Evolutionary conservation across 2,329 filamentous ascomycete genomes (phyloP).

Genomic region (Geosmithia flava): DNA sequence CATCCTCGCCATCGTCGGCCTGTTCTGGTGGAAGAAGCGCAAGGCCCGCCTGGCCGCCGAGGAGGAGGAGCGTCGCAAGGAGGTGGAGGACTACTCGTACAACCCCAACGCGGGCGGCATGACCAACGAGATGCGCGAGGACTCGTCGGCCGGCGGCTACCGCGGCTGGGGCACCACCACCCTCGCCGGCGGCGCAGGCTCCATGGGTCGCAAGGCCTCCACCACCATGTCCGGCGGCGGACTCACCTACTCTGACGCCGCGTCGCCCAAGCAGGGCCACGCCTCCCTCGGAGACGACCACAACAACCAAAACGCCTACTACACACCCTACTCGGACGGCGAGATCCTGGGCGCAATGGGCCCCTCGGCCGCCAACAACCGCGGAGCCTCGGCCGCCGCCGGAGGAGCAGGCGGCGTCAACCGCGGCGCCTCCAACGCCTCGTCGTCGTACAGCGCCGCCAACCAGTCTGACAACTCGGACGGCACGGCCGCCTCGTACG

Average conservation of each 20-base stretch:
- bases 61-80: slow-evolving; percentile 80
- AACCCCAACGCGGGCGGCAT: slow-evolving; percentile 70
- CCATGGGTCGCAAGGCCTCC: slow-evolving; percentile 70
- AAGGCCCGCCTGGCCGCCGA: slow-evolving; percentile 76
- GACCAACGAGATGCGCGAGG: slow-evolving; percentile 63
- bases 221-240: slow-evolving; percentile 76
- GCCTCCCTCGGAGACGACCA: slow-evolving; percentile 58
- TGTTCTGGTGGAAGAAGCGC: slow-evolving; percentile 81
- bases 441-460: slow-evolving; percentile 82
- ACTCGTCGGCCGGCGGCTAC: slow-evolving; percentile 56
- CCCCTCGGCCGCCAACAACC: slow-evolving; percentile 53
- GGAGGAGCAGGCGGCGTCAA: slow-evolving; percentile 49
- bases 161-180: slow-evolving; percentile 87
- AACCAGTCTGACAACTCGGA: slow-evolving; percentile 62
- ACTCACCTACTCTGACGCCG: slow-evolving; percentile 61
- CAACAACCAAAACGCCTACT: slow-evolving; percentile 24
- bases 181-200: slow-evolving; percentile 31
- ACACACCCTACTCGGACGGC: slow-evolving; percentile 42
- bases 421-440: slow-evolving; percentile 88
- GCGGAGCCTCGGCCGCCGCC: slow-evolving; percentile 16
- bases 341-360: slow-evolving; percentile 79
- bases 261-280: slow-evolving; percentile 53
- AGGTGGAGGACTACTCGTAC: slow-evolving; percentile 94
- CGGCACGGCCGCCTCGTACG: slow-evolving; percentile 28
- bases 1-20: slow-evolving; percentile 59